These are phyloP conservation scores for Aspergillus hiratsukae DNA, from an alignment of 2,329 filamentous ascomycete species.

Conservation along the genomic window DNA sequence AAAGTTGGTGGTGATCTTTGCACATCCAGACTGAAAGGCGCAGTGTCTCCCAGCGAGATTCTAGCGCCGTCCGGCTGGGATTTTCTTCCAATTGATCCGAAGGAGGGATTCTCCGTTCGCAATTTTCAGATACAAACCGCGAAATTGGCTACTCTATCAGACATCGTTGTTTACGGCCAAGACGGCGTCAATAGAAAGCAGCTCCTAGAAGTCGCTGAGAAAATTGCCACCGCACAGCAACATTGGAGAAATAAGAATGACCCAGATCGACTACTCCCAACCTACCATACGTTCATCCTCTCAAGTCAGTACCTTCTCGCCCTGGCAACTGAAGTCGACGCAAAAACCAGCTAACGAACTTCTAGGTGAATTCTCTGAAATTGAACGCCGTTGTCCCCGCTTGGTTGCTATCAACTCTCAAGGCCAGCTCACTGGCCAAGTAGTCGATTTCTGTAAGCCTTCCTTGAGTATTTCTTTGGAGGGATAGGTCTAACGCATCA, in stretches of 20 bases:
- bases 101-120: constrained; percentile 86
- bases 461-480: neutral
- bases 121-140: constrained; percentile 96
- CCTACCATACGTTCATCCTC: constrained; percentile 82
- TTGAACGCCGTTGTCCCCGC: constrained; percentile 66
- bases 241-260: constrained; percentile 66
- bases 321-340: constrained; percentile 7
- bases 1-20: constrained; percentile 81
- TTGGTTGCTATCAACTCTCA: constrained; percentile 71
- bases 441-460: constrained; percentile 74
- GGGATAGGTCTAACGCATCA: constrained; percentile 7
- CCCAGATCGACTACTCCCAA: constrained; percentile 50
- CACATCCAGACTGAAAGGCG: constrained; percentile 75
- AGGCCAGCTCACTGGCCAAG: constrained; percentile 68
- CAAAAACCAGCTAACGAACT: constrained; percentile 31
- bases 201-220: constrained; percentile 59
- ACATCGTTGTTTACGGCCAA: constrained; percentile 88
- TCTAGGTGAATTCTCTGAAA: constrained; percentile 59
- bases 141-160: constrained; percentile 81
- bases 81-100: constrained; percentile 81
- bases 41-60: constrained; percentile 76
- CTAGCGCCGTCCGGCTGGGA: constrained; percentile 54
- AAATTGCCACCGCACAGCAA: constrained; percentile 70
- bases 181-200: constrained; percentile 58
- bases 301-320: constrained; percentile 43